Evolutionary conservation across 768 basidiomycete species (phyloP).

Genomic region (Leccinum truebloodii): DNA sequence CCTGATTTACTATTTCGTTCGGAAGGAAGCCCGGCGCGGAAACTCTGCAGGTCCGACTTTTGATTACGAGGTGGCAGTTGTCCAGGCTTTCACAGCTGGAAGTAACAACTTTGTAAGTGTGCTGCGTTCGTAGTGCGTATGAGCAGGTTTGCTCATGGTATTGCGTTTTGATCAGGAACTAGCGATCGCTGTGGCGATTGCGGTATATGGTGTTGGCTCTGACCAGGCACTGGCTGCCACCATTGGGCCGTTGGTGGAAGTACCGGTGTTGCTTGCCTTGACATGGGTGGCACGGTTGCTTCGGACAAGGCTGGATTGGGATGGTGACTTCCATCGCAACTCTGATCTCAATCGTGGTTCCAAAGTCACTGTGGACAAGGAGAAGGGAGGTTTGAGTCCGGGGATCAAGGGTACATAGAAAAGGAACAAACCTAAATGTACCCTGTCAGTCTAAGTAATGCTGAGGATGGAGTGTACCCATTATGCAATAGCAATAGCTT

Average conservation of each 20-base stretch:
- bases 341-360: background rate
- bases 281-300: conserved; percentile 64
- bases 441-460: no score
- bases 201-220: conserved; percentile 74
- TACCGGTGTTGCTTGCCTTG: conserved; percentile 71
- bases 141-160: background rate
- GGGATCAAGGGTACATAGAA: no score
- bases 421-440: no score
- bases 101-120: conserved; percentile 73
- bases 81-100: conserved; percentile 78
- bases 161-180: conserved; percentile 54
- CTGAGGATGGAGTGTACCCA: no score
- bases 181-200: conserved; percentile 80
- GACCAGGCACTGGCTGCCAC: conserved; percentile 83
- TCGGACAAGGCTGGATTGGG: conserved; percentile 34
- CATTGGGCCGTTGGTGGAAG: conserved; percentile 75
- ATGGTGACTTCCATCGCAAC: background rate
- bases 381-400: background rate
- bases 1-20: conserved; percentile 50
- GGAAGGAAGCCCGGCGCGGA: conserved; percentile 29
- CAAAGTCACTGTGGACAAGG: background rate
- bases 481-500: no score
- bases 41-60: conserved; percentile 17
- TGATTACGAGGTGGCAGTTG: conserved; percentile 72
- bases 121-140: background rate